Percentiles rank a stretch among this genome's conserved stretches.
Evolutionary conservation across 768 basidiomycete species (phyloP).

Genomic region (Nidularia pulvinata): DNA sequence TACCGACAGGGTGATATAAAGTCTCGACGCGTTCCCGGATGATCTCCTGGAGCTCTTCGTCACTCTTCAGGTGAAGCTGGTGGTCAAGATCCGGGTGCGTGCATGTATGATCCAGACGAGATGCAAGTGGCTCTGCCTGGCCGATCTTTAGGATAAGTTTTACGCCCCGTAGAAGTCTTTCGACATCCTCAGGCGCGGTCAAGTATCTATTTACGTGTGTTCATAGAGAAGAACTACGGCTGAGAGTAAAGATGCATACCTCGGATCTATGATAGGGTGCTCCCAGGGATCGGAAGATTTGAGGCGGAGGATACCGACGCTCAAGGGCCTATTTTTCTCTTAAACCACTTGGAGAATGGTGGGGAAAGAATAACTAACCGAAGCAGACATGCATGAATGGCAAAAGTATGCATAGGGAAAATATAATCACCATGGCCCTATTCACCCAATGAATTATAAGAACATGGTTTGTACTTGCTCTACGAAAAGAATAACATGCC

Average conservation of each 20-base stretch:
- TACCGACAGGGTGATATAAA: constrained; percentile 45
- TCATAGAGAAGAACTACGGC: no score
- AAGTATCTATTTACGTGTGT: constrained; percentile 29
- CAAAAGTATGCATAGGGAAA: constrained; percentile 35
- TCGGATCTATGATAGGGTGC: constrained; percentile 41
- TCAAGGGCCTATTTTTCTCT: constrained; percentile 31
- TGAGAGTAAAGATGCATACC: constrained; percentile 16
- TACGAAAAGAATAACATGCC: constrained; percentile 13
- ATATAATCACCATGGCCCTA: constrained; percentile 32
- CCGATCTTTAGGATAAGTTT: constrained; percentile 35
- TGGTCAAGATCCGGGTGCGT: constrained; percentile 37
- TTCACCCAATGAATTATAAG: background rate
- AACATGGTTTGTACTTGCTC: no score
- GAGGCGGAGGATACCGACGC: constrained; percentile 34
- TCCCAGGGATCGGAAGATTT: constrained; percentile 41
- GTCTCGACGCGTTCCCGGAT: constrained; percentile 40
- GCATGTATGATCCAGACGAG: constrained; percentile 29
- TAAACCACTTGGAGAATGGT: background rate
- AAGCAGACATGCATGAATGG: constrained; percentile 38
- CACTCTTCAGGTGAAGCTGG: constrained; percentile 27
- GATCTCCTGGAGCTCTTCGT: constrained; percentile 37
- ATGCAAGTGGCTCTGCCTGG: constrained; percentile 34
- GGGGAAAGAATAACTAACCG: constrained; percentile 20
- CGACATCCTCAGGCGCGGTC: constrained; percentile 34
- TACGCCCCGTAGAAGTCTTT: constrained; percentile 40